Evolutionary conservation across 2,329 filamentous ascomycete species (phyloP).

Genomic region (Curvularia eragrostidis): DNA sequence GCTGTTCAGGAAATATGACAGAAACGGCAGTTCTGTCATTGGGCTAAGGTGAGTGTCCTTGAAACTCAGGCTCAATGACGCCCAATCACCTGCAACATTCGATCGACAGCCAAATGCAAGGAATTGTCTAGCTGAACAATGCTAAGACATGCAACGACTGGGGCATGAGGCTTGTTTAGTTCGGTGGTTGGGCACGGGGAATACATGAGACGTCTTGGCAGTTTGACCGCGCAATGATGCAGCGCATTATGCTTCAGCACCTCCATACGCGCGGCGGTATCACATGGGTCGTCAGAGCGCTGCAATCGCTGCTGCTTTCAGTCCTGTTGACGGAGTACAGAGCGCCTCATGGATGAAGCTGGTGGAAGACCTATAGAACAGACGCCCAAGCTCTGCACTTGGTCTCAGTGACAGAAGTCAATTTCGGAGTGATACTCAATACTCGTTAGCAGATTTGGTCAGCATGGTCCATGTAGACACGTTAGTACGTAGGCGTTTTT

Average conservation of each 20-base stretch:
- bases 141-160: conserved; percentile 7
- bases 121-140: conserved; percentile 1
- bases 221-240: conserved; percentile 31
- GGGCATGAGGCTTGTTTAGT: conserved; percentile 9
- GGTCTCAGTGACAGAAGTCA: neutral
- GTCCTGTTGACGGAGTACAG: neutral
- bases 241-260: conserved; percentile 34
- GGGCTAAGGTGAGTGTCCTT: conserved; percentile 28
- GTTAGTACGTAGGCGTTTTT: neutral
- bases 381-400: neutral
- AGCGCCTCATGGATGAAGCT: neutral
- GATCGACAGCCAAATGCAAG: conserved; percentile 16
- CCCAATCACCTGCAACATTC: conserved; percentile 20
- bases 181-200: conserved; percentile 26
- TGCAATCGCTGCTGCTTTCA: neutral
- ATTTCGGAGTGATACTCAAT: neutral
- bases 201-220: conserved; percentile 38
- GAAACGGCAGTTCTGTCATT: conserved; percentile 26
- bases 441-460: neutral
- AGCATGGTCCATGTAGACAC: neutral
- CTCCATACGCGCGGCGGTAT: conserved; percentile 6
- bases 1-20: conserved; percentile 10
- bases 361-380: neutral
- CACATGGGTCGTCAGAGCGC: conserved; percentile 10
- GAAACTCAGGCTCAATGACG: conserved; percentile 31